phyloP scores from a whole-genome alignment of 2,329 filamentous ascomycete genomes.

The Herpotrichia juniperi region DNA sequence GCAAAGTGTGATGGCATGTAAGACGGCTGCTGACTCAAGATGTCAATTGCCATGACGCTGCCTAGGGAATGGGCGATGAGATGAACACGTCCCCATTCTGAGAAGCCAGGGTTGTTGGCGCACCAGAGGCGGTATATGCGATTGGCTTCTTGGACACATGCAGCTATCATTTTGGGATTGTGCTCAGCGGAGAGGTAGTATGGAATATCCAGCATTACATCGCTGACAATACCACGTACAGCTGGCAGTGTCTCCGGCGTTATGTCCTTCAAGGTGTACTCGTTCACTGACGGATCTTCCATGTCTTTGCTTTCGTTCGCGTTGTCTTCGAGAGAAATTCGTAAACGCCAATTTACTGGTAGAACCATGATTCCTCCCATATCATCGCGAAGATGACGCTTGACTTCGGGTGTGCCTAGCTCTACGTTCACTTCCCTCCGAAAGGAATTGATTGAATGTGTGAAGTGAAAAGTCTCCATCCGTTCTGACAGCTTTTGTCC shows the following conservation, averaged over 20 bases:
- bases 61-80: constrained; percentile 92
- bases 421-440: constrained; percentile 86
- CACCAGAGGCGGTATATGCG: constrained; percentile 97
- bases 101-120: constrained; percentile 86
- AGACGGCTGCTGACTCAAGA: constrained; percentile 88
- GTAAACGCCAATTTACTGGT: constrained; percentile 89
- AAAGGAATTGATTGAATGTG: constrained; percentile 91
- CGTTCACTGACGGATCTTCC: constrained; percentile 64
- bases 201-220: constrained; percentile 98
- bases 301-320: constrained; percentile 57
- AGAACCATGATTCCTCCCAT: constrained; percentile 92
- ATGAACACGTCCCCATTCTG: constrained; percentile 81
- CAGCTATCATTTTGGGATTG: constrained; percentile 91
- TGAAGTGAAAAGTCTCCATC: constrained; percentile 96
- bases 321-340: constrained; percentile 84
- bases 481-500: constrained; percentile 95
- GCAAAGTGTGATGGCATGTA: constrained; percentile 57
- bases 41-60: constrained; percentile 91
- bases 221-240: constrained; percentile 88
- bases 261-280: constrained; percentile 81
- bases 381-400: constrained; percentile 73
- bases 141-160: constrained; percentile 89
- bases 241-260: constrained; percentile 89
- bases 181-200: constrained; percentile 93
- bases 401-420: constrained; percentile 75